Percentiles rank a stretch among this genome's conserved stretches.
Conservation (phyloP, 2,329 filamentous ascomycete genomes). For the Ascochyta viciae-villosae region DNA sequence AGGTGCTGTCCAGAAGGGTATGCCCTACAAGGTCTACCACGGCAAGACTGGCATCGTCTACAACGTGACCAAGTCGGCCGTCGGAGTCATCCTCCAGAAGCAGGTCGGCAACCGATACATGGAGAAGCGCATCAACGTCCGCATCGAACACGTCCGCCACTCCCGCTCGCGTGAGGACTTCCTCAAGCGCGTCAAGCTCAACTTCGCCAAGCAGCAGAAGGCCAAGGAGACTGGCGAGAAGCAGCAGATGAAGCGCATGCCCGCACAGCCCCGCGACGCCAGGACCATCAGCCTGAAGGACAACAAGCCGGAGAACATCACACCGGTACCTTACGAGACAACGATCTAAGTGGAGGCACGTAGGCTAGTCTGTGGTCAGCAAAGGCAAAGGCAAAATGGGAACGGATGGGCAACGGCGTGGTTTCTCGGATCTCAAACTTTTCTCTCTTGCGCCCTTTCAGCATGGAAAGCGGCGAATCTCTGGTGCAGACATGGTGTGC, state of each 20-base stretch:
- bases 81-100: conserved; percentile 97
- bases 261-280: conserved; percentile 78
- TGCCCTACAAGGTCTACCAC: conserved; percentile 99
- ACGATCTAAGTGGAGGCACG: conserved; percentile 75
- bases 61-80: conserved; percentile 98
- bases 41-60: conserved; percentile 94
- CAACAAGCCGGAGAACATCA: conserved; percentile 88
- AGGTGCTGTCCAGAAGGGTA: conserved; percentile 61
- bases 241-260: conserved; percentile 92
- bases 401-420: conserved; percentile 50
- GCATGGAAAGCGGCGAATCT: conserved; percentile 49
- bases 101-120: conserved; percentile 99
- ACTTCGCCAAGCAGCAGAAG: conserved; percentile 90
- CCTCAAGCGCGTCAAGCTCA: conserved; percentile 93
- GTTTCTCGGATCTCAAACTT: conserved; percentile 49
- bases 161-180: conserved; percentile 98
- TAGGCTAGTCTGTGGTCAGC: conserved; percentile 36
- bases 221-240: conserved; percentile 88
- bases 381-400: conserved; percentile 42
- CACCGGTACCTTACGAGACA: conserved; percentile 95
- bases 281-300: conserved; percentile 80
- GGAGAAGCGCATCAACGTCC: conserved; percentile 99
- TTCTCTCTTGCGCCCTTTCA: conserved; percentile 50
- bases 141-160: conserved; percentile 94
- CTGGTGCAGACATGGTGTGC: conserved; percentile 47